Evolutionary conservation across 352 stramenopile species (phyloP), one percentile per base, ranked within the genome.

Genomic region (Globisporangium echinulatum): DNA sequence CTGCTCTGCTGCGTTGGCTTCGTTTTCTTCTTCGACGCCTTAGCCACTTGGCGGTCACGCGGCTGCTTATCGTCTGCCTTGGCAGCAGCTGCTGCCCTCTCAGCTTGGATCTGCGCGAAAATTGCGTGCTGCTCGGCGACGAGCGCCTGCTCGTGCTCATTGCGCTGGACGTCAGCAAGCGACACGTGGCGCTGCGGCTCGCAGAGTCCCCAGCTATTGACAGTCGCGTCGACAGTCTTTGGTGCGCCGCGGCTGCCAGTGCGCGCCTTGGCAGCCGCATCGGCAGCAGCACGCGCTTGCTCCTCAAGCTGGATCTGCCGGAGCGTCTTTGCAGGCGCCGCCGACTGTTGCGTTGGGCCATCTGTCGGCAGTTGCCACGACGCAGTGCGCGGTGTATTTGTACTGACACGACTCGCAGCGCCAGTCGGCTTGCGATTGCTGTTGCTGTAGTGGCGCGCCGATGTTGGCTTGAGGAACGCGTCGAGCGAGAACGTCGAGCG

Each of bases 281-380:
- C 74, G 1, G 67, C 64, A 3, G 64, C 67, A 36, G 62, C 68
- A 7, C 61, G 61, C 10, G 70, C 70, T 38, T 86, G 67, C 54
- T 90, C 81, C 56, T 90, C 81, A 8, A 73, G 60, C 58, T 90
- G 81, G 25, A 90, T 90, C 51, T 90, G 67, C 49, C 85, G 80
- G 1, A 90, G 54, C 15, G 75, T 79, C 60, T 83, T 82, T 40
- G 56, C 47, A 13, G 54, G 61, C 42, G 42, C 44, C 37, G 8
- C 42, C 25, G 25, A 25, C 25, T 25, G 25, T 2, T 25, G 25
- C 25, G 25, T 25, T 25, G 25, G 25, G 25, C 25, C 25, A 25
- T 25, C 25, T 25, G 25, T 25, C 25, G 25, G 25, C 2, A 25
- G 25, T 25, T 25, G 25, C 25, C 25, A 56, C n/a, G 46, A 46